Base-by-base conservation (phyloP, 225 moss, liverwort and hornwort genomes). In the Bryum argenteum region DNA sequence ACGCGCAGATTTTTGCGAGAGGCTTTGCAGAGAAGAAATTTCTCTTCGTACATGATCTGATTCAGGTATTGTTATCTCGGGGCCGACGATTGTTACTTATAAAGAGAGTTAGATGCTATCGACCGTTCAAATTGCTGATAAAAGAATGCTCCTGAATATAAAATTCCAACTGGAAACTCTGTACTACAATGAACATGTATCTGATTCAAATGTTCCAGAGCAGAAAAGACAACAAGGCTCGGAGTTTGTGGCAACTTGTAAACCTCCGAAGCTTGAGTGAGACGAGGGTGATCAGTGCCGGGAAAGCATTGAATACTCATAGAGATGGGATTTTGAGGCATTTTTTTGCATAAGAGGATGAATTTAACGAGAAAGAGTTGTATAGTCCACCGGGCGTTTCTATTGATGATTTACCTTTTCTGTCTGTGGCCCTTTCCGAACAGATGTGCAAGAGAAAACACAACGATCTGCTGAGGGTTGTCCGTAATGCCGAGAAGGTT, bases 401-500 rank as follows among this genome's bases (percentile, higher is more conserved):
- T 45, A 55, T 65, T 23, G 20, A 76, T 50, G 65, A 48, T 28
- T 33, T 23, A 58, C 79, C 54, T 71, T 8, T n/a, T 54, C 24
- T 64, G 9, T 59, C 58, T 71, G n/a, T 80, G 61, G 50, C 43
- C 33, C n/a, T 41, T 63, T 70, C 39, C 72, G 68, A 71, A 44
- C 80, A 94, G 94, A 88, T 94, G 90, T 84, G 88, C 82, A 94
- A 94, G 77, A 87, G 88, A 69, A 94, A 91, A 74, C 94, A 91
- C 71, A 89, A 79, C 45, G 89, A 94, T 66, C 73, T 94, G 68
- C 56, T 91, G 67, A 80, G 84, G 57, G 57, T 85, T 67, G 76
- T 77, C 38, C 90, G 88, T 60, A 88, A 88, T 73, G 76, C 53
- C 12, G 86, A 88, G 38, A 91, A 91, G 93, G 84, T 86, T 16